A percentile compares a stretch with the other conserved stretches of the same genome.
Conservation (phyloP, 345 rosid genomes). For the Iberis pinnata region DNA sequence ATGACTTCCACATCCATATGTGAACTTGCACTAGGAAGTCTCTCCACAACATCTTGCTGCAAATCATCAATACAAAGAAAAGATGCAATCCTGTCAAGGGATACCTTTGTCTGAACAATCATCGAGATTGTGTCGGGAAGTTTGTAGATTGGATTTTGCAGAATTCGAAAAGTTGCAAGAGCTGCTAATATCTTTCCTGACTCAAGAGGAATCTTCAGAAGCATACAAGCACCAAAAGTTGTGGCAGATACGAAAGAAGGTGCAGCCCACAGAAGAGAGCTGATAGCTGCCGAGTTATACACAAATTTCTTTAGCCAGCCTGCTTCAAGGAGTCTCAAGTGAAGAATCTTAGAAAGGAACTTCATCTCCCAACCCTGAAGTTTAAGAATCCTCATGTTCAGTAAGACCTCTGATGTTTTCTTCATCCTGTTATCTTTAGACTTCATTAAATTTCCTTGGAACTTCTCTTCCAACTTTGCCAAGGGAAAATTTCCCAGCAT, state of each 20-base stretch:
- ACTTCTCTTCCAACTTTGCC: constrained; percentile 40
- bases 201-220: constrained; percentile 51
- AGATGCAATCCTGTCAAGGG: constrained; percentile 56
- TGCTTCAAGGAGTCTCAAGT: constrained; percentile 41
- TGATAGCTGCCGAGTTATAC: constrained; percentile 38
- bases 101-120: constrained; percentile 62
- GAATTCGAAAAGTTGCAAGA: constrained; percentile 60
- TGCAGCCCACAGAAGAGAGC: constrained; percentile 53
- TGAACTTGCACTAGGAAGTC: constrained; percentile 37
- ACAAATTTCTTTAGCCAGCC: constrained; percentile 55
- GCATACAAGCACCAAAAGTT: constrained; percentile 55
- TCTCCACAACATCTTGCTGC: constrained; percentile 41
- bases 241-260: constrained; percentile 54
- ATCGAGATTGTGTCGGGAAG: constrained; percentile 61
- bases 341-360: constrained; percentile 48
- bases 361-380: constrained; percentile 67
- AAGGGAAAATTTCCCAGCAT: constrained; percentile 53
- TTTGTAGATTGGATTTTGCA: constrained; percentile 48
- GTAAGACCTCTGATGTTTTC: constrained; percentile 50
- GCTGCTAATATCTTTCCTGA: constrained; percentile 70
- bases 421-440: constrained; percentile 63
- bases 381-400: constrained; percentile 68
- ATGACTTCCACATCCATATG: constrained; percentile 36
- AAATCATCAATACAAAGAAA: constrained; percentile 53
- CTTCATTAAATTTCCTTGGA: constrained; percentile 56